These are phyloP conservation scores for Bassia scoparia DNA, from an alignment of 148 eudicot genomes.

Conservation along the genomic window DNA sequence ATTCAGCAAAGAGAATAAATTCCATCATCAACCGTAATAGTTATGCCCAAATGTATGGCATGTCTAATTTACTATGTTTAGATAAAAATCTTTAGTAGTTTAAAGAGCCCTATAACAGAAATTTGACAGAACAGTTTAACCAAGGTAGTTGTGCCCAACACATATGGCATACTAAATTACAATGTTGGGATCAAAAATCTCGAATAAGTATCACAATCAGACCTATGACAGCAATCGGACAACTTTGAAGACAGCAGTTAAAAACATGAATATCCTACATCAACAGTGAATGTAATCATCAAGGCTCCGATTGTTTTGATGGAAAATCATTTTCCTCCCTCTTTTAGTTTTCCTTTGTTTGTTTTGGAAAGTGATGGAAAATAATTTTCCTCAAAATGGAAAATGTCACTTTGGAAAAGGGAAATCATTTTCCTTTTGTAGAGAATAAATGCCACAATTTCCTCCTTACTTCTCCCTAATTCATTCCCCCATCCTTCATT, in stretches of 20 bases:
- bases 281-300: too few relatives aligned
- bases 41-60: neutral
- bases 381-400: too few relatives aligned
- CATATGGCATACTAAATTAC: neutral
- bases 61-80: neutral
- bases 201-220: neutral
- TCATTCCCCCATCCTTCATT: too few relatives aligned
- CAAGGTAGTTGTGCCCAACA: neutral
- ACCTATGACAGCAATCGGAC: neutral
- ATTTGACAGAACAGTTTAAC: neutral
- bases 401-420: too few relatives aligned
- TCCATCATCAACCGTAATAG: slow-evolving; percentile 1
- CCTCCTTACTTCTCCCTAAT: too few relatives aligned
- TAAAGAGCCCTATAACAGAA: neutral
- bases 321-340: too few relatives aligned
- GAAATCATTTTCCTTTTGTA: too few relatives aligned
- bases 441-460: too few relatives aligned
- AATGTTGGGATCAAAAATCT: neutral
- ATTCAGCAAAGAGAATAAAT: slow-evolving; percentile 12
- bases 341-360: too few relatives aligned
- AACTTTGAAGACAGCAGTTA: too few relatives aligned
- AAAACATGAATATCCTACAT: neutral
- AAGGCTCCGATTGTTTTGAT: too few relatives aligned
- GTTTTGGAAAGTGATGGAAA: too few relatives aligned
- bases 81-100: neutral